Base-by-base conservation (phyloP, 441 rosid species). In the Jatropha multifida region DNA sequence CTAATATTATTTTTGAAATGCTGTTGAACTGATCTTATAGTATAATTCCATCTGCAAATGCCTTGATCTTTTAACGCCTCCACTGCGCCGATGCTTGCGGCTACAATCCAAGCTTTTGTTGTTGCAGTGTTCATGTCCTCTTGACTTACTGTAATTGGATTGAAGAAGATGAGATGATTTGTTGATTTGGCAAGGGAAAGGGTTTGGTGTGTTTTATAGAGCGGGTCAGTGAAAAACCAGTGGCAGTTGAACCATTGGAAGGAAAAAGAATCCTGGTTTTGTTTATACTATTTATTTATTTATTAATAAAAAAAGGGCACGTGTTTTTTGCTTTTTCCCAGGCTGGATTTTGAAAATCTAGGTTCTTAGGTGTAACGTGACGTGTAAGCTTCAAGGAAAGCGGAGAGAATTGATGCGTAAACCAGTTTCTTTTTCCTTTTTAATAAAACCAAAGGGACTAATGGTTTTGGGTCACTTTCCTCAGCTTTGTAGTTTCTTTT, bases 91-190 rank as follows among this genome's bases (percentile, higher is more conserved):
- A 89, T 80, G 27, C 82, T 87, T 2, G 84, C 79, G 0, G 90
- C 90, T 75, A 81, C 89, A 12, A 82, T 63, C 93, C 91, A 88
- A 14, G 87, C 87, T 56, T 76, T 84, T 38, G 83, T 76, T 7
- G 82, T 26, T 20, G 81, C 72, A 73, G 32, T 2, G 32, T 74
- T 82, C 87, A 84, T 87, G 18, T 74, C 49, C 3, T 41, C 12
- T 8, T n/a, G 0, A 17, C 4, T 32, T 32, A 2, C 7, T 12
- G 20, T 11, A 3, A 5, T 18, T 7, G 63, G 5, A 5, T 32
- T 61, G 70, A 49, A 18, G 40, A 14, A 46, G 23, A 15, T 56
- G 13, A 27, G 13, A 40, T 40, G 41, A 17, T 8, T 52, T 10
- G 11, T 18, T 40, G n/a, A 0, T 63, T 63, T 55, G 20, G 13